phyloP scores from a whole-genome alignment of 345 rosid genomes.

The Heritiera littoralis region DNA sequence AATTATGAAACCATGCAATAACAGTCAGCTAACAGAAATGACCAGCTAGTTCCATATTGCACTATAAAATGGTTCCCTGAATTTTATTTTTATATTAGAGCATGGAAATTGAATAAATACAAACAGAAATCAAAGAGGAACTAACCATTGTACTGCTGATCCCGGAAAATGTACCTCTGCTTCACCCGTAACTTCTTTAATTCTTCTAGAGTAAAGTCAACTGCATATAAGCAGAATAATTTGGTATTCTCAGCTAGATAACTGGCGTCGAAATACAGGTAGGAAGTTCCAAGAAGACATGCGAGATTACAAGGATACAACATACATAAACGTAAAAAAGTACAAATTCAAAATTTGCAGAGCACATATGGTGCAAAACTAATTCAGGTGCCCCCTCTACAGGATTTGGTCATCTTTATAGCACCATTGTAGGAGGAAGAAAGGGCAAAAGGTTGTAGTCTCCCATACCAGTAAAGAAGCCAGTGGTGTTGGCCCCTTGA shows the following conservation, averaged over 20 bases:
- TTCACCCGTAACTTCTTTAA: conserved; percentile 69
- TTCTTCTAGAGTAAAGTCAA: conserved; percentile 82
- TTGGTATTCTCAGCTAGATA: conserved; percentile 18
- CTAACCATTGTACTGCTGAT: conserved; percentile 87
- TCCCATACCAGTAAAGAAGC: conserved; percentile 54
- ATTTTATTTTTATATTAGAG: background rate
- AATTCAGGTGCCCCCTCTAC: background rate
- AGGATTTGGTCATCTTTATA: background rate
- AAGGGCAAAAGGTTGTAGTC: conserved; percentile 22
- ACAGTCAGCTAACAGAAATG: background rate
- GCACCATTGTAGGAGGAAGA: background rate
- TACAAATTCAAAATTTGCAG: conserved; percentile 17
- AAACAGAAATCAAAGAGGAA: conserved; percentile 21
- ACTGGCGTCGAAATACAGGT: background rate
- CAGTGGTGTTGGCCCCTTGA: conserved; percentile 70
- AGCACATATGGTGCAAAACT: background rate
- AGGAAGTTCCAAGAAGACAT: background rate
- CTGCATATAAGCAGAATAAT: conserved; percentile 40
- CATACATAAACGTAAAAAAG: background rate
- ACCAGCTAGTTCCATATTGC: background rate
- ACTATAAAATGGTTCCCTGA: background rate
- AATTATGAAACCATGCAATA: background rate
- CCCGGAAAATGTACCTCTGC: conserved; percentile 79
- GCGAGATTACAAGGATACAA: background rate
- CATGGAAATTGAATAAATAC: background rate